Base-by-base conservation (phyloP, 257 asterid genomes). In the Solanum corneliomulleri region DNA sequence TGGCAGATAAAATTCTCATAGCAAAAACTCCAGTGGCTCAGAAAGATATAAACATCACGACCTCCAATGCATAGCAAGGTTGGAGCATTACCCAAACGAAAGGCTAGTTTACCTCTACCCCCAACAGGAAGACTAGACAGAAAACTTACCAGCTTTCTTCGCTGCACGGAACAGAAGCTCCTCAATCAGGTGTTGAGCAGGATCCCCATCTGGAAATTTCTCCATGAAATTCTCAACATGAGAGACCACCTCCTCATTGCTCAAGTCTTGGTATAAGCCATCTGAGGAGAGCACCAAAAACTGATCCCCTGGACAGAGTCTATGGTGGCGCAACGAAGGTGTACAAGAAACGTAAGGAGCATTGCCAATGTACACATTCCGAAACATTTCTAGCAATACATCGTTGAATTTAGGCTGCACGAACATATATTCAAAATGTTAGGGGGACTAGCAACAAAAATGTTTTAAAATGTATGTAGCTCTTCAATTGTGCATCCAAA, bases 121-220 rank as follows among this genome's bases (percentile, higher is more conserved):
- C 14, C 37, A 39, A 80, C 66, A 27, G 68, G 66, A 56, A 85
- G 47, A 72, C 21, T 25, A 68, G 21, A 72, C 21, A 69, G 35
- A 58, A 60, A 6, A 37, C 52, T 90, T 91, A 96, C 99, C 99
- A 89, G 99, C 98, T 93, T 96, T 96, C 92, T 93, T 95, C 86
- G 99, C 99, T 76, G 99, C 98, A 89, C 99, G 98, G 88, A 90
- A 89, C 12, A 96, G 93, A 89, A 95, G 98, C 92, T 95, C 99
- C 93, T 95, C 98, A 83, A 96, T 94, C 41, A 95, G 93, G 92
- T 96, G 98, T 89, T 96, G 98, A 80, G 99, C 99, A 74, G 99
- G 99, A 88, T 96, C 99, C 66, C 99, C 99, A 88, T 96, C 99
- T 42, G 98, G 98, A 92, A 91, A 94, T 92, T 93, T 95, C 94